Base-by-base conservation (phyloP, 2,329 filamentous ascomycete genomes). In the Alternaria sp. region DNA sequence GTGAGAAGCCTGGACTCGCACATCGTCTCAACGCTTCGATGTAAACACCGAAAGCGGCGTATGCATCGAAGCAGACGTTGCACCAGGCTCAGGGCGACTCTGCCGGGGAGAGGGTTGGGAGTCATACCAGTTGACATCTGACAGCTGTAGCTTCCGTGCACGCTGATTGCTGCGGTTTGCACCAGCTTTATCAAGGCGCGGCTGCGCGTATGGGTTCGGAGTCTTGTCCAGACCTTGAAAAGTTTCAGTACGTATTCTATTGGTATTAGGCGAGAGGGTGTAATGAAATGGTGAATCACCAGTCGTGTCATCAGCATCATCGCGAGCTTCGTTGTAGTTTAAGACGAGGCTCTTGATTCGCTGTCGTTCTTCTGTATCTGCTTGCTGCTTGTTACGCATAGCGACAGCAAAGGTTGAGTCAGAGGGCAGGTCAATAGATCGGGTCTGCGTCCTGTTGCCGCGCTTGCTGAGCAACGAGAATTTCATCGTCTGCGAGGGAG, bases 271-370 rank as follows among this genome's bases (percentile, higher is more conserved):
- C 70, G 72, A 62, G 81, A 81, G 75, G 55, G 77, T 66, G 63
- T 78, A 83, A 74, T 54, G 63, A 72, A 78, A 75, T 54, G 72
- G 69, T 70, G 79, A 75, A 82, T 88, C 86, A 96, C 93, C 90
- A 66, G 93, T 57, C 26, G 58, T 89, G 75, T 79, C 74, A 53
- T 96, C 92, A 69, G 84, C 89, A 73, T 89, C 86, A 64, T 96
- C 93, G 52, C 92, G 89, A 75, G 97, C 88, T 80, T 99, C 95
- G 61, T 72, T 72, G 75, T 97, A 96, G 79, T 97, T 98, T 69
- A 99, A 84, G 54, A 99, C 95, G 46, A 99, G 85, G 73, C 93
- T 97, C 83, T 99, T 99, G 87, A 99, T 99, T 64, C 95, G 91
- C 78, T 97, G 93, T 78, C 99, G 94, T 78, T 99, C 96, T 75